A percentile compares a stretch with the other conserved stretches of the same genome.
Evolutionary conservation across 2,329 filamentous ascomycete genomes (phyloP).

Genomic region (Penicillium sp.): DNA sequence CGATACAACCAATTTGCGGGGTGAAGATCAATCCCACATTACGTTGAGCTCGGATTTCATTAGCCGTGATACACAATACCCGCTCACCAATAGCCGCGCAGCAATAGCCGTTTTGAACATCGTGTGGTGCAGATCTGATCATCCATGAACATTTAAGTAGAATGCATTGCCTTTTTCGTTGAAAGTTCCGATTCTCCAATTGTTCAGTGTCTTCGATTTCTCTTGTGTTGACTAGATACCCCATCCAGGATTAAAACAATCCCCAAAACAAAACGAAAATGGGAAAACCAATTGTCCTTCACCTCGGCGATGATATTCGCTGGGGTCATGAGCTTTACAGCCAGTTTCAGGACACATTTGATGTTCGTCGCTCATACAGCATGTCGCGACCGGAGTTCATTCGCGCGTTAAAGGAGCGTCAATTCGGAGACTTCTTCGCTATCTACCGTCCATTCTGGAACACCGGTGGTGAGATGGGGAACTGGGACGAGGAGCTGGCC

Average conservation of each 20-base stretch:
- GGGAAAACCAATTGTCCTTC: conserved; percentile 42
- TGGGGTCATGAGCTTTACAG: conserved; percentile 49
- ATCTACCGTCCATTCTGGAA: conserved; percentile 64
- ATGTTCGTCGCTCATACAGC: conserved; percentile 38
- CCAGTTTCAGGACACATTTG: conserved; percentile 43
- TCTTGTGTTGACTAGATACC: neutral
- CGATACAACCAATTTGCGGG: neutral
- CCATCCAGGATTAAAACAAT: neutral
- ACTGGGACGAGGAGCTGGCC: conserved; percentile 62
- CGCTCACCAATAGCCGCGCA: neutral
- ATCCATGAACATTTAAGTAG: neutral
- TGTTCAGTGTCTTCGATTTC: neutral
- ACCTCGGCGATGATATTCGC: conserved; percentile 51
- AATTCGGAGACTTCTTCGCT: conserved; percentile 46
- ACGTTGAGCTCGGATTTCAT: neutral
- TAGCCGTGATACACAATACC: conserved; percentile 1
- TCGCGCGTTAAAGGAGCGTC: conserved; percentile 42
- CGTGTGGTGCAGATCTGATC: neutral
- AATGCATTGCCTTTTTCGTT: neutral
- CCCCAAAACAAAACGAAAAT: conserved; percentile 13
- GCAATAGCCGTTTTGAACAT: neutral
- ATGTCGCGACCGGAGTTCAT: conserved; percentile 43
- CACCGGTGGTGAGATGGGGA: conserved; percentile 66
- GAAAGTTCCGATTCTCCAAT: neutral
- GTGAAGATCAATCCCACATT: neutral